Base-by-base conservation (phyloP, 2,329 filamentous ascomycete species). In the Scleromitrula shiraiana region DNA sequence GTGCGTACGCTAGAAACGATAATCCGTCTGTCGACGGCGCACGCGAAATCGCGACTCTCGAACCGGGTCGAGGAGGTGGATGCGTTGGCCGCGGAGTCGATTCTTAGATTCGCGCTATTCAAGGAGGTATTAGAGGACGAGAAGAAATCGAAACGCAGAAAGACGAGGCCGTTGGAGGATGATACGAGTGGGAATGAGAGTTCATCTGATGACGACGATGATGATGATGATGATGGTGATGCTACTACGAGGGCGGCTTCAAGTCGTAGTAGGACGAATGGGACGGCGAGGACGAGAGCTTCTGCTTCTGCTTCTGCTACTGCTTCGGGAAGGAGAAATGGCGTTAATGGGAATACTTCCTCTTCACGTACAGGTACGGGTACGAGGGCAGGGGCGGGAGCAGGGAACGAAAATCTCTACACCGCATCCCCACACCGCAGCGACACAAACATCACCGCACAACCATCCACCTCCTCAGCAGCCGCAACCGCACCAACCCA, bases 1-100 rank as follows among this genome's bases (percentile, higher is more conserved):
- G 91, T 95, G 6, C 88, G 93, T 82, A 97, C 91, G 2, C 75
- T 98, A 14, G 93, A 98, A 68, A 98, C 93, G 0, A 76, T 98
- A n/a, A 97, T 98, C 64, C 93, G 93, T 81, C 76, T 98, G 15
- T 87, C 93, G 5, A 97, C 91, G 0, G 93, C 93, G 1, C 93
- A 98, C 59, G 93, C 93, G 52, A 98, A 97, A 68, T 80, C 90
- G 6, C 81, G 93, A 24, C 74, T 98, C 6, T 95, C 89, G 1
- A 89, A 80, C 62, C 76, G 88, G 33, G 88, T 98, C 2, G 90
- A 97, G 56, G 85, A 95, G 64, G 82, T 83, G 47, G 93, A 98
- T 65, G 90, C 91, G 1, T 70, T 86, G 45, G 83, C 89, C 27
- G 93, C 93, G 8, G 91, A 98, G 65, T 77, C 81, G 7, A 95